phyloP scores from a whole-genome alignment of 169 alveolate species.

The Cryptosporidium ubiquitum region DNA sequence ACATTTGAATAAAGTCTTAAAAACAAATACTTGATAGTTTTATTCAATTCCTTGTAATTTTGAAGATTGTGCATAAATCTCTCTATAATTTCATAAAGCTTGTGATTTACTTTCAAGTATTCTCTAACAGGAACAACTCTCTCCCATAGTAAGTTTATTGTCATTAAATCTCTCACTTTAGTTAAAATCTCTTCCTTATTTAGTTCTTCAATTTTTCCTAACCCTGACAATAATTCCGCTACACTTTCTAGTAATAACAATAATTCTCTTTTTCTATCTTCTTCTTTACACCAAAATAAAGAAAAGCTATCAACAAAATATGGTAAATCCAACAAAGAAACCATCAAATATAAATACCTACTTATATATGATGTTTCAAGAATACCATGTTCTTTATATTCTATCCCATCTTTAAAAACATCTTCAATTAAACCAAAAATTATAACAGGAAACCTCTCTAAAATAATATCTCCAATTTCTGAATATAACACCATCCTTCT shows the following conservation, averaged over 20 bases:
- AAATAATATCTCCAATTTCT: conserved; percentile 12
- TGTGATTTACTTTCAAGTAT: background rate
- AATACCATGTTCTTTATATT: background rate
- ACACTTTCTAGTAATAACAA: background rate
- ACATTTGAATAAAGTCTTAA: conserved; percentile 39
- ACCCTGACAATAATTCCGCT: background rate
- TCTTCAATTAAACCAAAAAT: conserved; percentile 16
- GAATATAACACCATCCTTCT: background rate
- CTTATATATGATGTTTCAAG: background rate
- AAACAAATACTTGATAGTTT: conserved; percentile 11
- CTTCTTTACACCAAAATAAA: conserved; percentile 2
- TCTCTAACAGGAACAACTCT: conserved; percentile 9
- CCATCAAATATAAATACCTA: conserved; percentile 8
- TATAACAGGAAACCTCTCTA: conserved; percentile 14
- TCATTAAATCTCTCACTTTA: background rate
- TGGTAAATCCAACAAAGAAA: conserved; percentile 9
- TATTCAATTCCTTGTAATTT: background rate
- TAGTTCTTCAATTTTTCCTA: background rate
- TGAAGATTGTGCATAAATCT: background rate
- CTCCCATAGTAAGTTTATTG: conserved; percentile 35
- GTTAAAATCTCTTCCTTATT: background rate
- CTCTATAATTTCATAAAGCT: background rate
- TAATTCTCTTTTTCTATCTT: conserved; percentile 16
- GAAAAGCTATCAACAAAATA: conserved; percentile 7
- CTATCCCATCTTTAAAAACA: background rate